Percentiles rank a stretch among this genome's conserved stretches.
Conservation (phyloP, 2,329 filamentous ascomycete species). For the Microdochium trichocladiopsis region DNA sequence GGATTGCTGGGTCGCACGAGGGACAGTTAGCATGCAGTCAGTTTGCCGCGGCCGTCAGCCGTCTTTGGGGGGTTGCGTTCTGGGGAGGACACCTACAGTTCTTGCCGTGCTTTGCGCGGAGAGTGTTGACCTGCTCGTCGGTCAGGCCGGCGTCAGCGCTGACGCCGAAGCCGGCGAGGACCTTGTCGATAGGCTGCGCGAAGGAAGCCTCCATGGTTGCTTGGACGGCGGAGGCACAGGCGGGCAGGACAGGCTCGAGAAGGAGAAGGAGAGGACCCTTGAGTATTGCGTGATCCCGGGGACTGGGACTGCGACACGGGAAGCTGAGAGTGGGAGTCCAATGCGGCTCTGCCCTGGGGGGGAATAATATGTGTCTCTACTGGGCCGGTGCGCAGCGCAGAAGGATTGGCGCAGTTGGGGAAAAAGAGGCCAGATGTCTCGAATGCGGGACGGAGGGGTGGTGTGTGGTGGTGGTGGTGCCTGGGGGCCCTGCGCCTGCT, state of each 20-base stretch:
- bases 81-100: conserved; percentile 47
- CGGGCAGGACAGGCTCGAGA: neutral
- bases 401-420: neutral
- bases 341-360: neutral
- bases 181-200: conserved; percentile 47
- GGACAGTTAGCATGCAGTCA: neutral
- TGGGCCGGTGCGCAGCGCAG: neutral
- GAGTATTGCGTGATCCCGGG: neutral
- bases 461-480: neutral
- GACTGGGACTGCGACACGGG: neutral
- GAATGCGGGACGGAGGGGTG: neutral
- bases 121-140: conserved; percentile 48
- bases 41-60: no score
- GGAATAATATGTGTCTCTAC: neutral
- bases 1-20: conserved; percentile 37
- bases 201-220: conserved; percentile 56
- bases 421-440: neutral
- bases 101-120: conserved; percentile 53
- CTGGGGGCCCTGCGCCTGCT: no score
- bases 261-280: no score
- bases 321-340: neutral
- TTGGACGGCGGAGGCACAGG: neutral
- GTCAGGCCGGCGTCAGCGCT: conserved; percentile 47
- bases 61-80: neutral
- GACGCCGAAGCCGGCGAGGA: conserved; percentile 52